These are phyloP conservation scores for Ophiorrhiza pumila DNA, from an alignment of 257 asterid species.

Conservation along the genomic window DNA sequence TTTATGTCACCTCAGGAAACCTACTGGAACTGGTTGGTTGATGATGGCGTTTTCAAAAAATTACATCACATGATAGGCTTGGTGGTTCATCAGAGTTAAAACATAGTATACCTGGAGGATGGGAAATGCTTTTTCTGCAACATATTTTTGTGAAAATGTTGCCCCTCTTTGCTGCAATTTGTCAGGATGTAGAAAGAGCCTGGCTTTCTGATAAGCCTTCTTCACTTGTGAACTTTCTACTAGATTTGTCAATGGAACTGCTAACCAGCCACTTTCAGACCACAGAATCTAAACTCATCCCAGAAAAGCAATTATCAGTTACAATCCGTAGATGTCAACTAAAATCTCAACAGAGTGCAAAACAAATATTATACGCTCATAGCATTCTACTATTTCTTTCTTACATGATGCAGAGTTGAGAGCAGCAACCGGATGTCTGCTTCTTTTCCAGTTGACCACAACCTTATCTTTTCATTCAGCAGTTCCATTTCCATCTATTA, in stretches of 20 bases:
- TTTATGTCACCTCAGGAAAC: background rate
- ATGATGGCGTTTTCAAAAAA: background rate
- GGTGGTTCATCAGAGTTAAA: background rate
- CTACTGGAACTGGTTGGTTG: no score
- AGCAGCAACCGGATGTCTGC: constrained; percentile 63
- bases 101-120: constrained; percentile 51
- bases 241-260: constrained; percentile 36
- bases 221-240: constrained; percentile 54
- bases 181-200: constrained; percentile 75
- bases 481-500: constrained; percentile 44
- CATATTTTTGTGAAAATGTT: constrained; percentile 47
- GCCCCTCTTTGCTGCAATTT: constrained; percentile 87
- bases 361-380: background rate
- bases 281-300: constrained; percentile 54
- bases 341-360: background rate
- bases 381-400: constrained; percentile 15
- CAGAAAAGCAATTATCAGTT: background rate
- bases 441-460: constrained; percentile 70
- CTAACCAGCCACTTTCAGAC: constrained; percentile 61
- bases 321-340: background rate
- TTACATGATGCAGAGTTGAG: constrained; percentile 68
- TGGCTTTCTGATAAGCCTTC: constrained; percentile 77
- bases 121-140: constrained; percentile 60
- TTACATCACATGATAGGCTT: background rate
- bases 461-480: constrained; percentile 50